phyloP scores from a whole-genome alignment of 352 stramenopile species.

The Pythium chondricola region DNA sequence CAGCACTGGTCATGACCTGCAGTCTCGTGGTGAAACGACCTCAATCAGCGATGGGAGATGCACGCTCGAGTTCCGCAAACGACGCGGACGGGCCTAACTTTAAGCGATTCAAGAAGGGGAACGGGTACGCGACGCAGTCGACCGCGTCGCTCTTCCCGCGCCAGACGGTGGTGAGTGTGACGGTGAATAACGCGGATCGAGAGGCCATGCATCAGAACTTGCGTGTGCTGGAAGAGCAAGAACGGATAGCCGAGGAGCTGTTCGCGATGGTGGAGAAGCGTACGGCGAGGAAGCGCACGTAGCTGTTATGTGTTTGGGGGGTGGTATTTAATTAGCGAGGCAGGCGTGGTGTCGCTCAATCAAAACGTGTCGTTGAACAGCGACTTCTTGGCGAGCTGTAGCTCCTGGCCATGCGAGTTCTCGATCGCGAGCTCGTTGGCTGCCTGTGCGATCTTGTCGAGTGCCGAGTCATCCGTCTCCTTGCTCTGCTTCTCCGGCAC shows the following conservation, averaged over 20 bases:
- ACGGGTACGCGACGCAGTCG: constrained; percentile 33
- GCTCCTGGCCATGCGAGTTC: constrained; percentile 68
- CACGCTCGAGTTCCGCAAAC: not conserved
- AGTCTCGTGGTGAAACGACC: constrained; percentile 45
- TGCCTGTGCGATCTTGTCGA: constrained; percentile 85
- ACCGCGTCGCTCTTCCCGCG: constrained; percentile 43
- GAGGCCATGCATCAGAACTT: constrained; percentile 53
- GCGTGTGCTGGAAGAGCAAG: constrained; percentile 68
- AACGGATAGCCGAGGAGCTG: constrained; percentile 77
- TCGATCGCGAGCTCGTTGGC: constrained; percentile 85
- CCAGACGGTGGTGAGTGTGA: constrained; percentile 53
- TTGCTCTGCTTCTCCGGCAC: constrained; percentile 80
- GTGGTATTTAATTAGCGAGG: too few species aligned
- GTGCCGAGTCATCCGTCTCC: constrained; percentile 62
- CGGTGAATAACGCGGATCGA: constrained; percentile 52
- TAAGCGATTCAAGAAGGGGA: constrained; percentile 84
- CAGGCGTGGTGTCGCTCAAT: too few species aligned
- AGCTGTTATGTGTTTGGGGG: not conserved
- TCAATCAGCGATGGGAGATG: not conserved
- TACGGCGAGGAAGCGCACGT: constrained; percentile 26
- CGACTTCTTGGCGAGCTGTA: constrained; percentile 79
- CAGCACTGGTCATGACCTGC: constrained; percentile 41
- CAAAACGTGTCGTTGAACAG: constrained; percentile 82
- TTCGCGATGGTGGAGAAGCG: constrained; percentile 77
- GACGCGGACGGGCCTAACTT: constrained; percentile 38